These are phyloP conservation scores for Prillingera fragicola DNA, from an alignment of 1,284 basidiomycete species.

Conservation along the genomic window DNA sequence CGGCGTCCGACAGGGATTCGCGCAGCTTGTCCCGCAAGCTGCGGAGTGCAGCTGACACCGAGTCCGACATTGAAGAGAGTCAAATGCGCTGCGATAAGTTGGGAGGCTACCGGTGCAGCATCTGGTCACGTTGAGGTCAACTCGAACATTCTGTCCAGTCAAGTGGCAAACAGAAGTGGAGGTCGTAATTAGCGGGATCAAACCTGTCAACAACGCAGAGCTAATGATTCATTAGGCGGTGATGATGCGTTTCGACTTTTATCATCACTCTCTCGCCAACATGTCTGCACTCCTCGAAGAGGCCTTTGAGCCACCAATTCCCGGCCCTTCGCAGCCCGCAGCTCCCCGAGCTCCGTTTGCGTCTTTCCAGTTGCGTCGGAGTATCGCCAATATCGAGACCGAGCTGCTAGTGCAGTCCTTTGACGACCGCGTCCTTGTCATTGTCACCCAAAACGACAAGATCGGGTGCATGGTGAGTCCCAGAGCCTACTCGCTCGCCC, in stretches of 20 bases:
- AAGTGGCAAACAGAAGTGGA: no score
- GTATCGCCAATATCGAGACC: constrained; percentile 58
- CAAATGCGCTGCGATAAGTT: no score
- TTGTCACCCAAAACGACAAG: constrained; percentile 78
- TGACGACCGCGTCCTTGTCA: constrained; percentile 69
- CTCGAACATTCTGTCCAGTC: no score
- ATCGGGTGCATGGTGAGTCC: constrained; percentile 69
- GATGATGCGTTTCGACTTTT: background rate
- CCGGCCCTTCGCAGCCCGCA: constrained; percentile 5
- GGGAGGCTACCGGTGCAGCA: no score
- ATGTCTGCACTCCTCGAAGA: constrained; percentile 37
- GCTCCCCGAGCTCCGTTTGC: constrained; percentile 32
- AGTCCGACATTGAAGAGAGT: no score
- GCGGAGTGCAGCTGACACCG: constrained; percentile 22
- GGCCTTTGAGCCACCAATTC: constrained; percentile 14
- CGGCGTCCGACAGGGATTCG: constrained; percentile 22
- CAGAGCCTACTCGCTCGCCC: constrained; percentile 12
- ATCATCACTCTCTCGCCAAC: background rate
- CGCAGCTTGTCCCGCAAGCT: constrained; percentile 29
- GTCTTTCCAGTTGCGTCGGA: constrained; percentile 50
- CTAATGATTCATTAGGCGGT: background rate
- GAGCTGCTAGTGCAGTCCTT: constrained; percentile 72
- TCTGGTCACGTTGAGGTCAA: no score
- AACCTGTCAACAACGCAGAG: no score
- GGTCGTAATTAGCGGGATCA: no score